Percentiles rank a stretch among this genome's conserved stretches.
Conservation (phyloP, 768 basidiomycete species). For the Infundibulicybe gibba region DNA sequence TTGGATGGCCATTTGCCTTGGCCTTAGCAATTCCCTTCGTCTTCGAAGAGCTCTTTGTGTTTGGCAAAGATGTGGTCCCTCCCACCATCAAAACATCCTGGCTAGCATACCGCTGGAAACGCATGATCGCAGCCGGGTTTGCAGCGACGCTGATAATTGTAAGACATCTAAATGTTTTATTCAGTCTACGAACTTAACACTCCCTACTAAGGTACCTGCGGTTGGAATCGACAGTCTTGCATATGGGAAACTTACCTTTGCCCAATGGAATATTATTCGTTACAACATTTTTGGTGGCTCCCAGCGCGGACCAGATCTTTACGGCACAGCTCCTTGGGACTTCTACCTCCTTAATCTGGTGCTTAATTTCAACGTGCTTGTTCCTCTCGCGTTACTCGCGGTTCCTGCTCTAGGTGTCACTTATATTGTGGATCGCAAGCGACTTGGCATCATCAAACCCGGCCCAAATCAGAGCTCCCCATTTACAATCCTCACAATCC, state of each 20-base stretch:
- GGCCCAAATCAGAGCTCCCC: constrained; percentile 68
- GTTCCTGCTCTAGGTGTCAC: constrained; percentile 78
- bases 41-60: constrained; percentile 83
- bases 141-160: constrained; percentile 64
- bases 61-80: constrained; percentile 62
- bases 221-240: constrained; percentile 79
- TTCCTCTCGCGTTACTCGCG: constrained; percentile 77
- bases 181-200: constrained; percentile 3
- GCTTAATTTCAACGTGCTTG: constrained; percentile 90
- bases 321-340: constrained; percentile 85
- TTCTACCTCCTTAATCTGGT: constrained; percentile 89
- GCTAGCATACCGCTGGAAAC: constrained; percentile 58
- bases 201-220: constrained; percentile 69
- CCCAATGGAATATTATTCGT: constrained; percentile 89
- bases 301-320: constrained; percentile 84
- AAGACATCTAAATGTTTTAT: constrained; percentile 17
- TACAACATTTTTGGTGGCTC: constrained; percentile 90
- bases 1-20: constrained; percentile 97
- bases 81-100: constrained; percentile 43
- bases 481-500: constrained; percentile 68
- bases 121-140: constrained; percentile 50
- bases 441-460: constrained; percentile 57
- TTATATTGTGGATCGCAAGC: constrained; percentile 68
- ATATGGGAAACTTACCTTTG: constrained; percentile 75
- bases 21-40: constrained; percentile 87